Evolutionary conservation across 345 rosid genomes (phyloP), one percentile per base, ranked within the genome.

Genomic region (Hibiscus trionum): DNA sequence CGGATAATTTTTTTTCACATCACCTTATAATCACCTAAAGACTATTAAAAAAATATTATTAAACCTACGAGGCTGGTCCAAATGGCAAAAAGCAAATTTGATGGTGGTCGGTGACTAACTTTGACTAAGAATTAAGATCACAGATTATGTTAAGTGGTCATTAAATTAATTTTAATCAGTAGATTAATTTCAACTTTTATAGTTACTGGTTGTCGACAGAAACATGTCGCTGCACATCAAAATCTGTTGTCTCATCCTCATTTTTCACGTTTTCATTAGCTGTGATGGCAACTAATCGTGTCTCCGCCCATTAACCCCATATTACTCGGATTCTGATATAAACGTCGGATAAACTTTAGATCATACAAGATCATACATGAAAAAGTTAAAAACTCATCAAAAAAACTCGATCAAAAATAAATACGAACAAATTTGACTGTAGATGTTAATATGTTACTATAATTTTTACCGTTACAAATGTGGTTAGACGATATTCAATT

Each of bases 191-290:
- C n/a, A 49, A 49, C n/a, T 6, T 49, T 47, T 10, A 47, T 11
- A 10, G 12, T 39, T 19, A 19, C 21, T 11, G 39, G 9, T 12
- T 14, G 55, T 69, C 65, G 31, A 61, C 27, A 27, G n/a, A 9
- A 49, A 56, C 60, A 56, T 56, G 4, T 3, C 10, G 60, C 76
- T 79, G 71, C 46, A 37, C 66, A 52, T 46, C 27, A 73, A 76
- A 77, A 17, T 65, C 80, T 73, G 72, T 71, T 73, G 82, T 80
- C 80, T 44, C 15, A 39, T 76, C 70, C 80, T 44, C 19, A 26
- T 76, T 76, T n/a, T 42, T 53, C 64, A 47, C n/a, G 70, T 62
- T 58, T 57, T 42, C 44, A 65, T 35, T 26, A 60, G 57, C 33
- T 7, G 14, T 9, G 7, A 53, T 9, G 6, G 12, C 5, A 6